These are phyloP conservation scores for Sarocladiaceae sp. DNA, from an alignment of 2,329 filamentous ascomycete species.

Conservation along the genomic window DNA sequence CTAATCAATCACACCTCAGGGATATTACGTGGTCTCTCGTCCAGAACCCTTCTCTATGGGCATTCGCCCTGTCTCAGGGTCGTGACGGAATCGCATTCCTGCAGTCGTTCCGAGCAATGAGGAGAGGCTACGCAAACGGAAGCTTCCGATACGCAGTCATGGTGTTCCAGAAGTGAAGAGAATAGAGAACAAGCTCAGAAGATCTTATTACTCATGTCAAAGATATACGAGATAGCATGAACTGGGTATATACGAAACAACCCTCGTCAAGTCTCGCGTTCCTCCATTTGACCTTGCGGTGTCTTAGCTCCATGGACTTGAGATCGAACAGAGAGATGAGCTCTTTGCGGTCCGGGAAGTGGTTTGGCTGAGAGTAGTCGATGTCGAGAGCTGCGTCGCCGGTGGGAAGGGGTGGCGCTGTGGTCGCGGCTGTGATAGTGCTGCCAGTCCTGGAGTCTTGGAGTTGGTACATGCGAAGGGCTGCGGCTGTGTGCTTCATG, in stretches of 20 bases:
- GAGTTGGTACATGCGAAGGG: not conserved
- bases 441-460: too few species aligned
- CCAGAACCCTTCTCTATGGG: slow-evolving; percentile 54
- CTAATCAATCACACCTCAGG: slow-evolving; percentile 33
- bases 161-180: slow-evolving; percentile 40
- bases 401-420: not conserved
- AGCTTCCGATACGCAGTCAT: slow-evolving; percentile 54
- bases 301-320: not conserved
- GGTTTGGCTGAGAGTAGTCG: not conserved
- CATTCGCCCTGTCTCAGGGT: slow-evolving; percentile 54
- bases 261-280: not conserved
- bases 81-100: slow-evolving; percentile 54
- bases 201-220: not conserved
- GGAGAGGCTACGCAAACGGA: slow-evolving; percentile 51
- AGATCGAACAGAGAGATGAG: not conserved
- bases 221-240: not conserved
- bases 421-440: not conserved
- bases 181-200: not conserved
- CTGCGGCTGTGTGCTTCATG: not conserved
- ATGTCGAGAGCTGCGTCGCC: not conserved
- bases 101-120: slow-evolving; percentile 56
- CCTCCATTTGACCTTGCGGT: not conserved
- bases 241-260: not conserved
- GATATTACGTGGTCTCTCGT: slow-evolving; percentile 57
- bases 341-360: not conserved